Conservation (phyloP, 257 asterid genomes). For the Fraxinus pennsylvanica region DNA sequence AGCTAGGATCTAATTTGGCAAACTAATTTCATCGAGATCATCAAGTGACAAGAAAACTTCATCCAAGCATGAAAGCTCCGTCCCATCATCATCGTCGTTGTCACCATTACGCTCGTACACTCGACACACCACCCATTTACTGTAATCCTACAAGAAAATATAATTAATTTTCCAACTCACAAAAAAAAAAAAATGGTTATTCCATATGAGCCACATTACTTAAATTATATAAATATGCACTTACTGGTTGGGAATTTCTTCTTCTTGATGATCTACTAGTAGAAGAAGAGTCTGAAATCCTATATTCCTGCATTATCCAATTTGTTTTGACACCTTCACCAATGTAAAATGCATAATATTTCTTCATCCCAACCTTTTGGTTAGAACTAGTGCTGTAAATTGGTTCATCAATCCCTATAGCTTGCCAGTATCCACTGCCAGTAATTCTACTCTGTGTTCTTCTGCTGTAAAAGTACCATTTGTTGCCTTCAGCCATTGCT, state of each 20-base stretch:
- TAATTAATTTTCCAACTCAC: background rate
- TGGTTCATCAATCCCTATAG: conserved; percentile 68
- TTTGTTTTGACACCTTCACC: conserved; percentile 69
- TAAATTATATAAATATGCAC: conserved; percentile 12
- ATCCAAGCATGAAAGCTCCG: conserved; percentile 61
- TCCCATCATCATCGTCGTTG: conserved; percentile 40
- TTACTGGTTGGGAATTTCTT: conserved; percentile 58
- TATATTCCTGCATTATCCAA: conserved; percentile 90
- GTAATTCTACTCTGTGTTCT: conserved; percentile 66
- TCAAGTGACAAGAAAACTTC: conserved; percentile 56
- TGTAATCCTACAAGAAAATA: conserved; percentile 50
- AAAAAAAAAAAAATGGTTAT: background rate
- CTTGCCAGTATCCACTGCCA: conserved; percentile 79
- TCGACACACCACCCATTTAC: conserved; percentile 93
- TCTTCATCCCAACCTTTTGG: conserved; percentile 65
- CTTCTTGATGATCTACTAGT: conserved; percentile 54
- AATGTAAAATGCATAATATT: conserved; percentile 53
- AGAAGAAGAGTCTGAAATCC: conserved; percentile 51
- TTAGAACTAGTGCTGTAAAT: conserved; percentile 45
- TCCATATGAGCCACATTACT: background rate
- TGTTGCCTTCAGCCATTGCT: conserved; percentile 91
- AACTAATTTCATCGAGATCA: conserved; percentile 65
- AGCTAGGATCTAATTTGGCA: conserved; percentile 49
- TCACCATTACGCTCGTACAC: conserved; percentile 62
- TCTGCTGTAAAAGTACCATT: conserved; percentile 90